Evolutionary conservation across 148 eudicot species (phyloP), one percentile per base, ranked within the genome.

Genomic region (Rhododendron simsii): DNA sequence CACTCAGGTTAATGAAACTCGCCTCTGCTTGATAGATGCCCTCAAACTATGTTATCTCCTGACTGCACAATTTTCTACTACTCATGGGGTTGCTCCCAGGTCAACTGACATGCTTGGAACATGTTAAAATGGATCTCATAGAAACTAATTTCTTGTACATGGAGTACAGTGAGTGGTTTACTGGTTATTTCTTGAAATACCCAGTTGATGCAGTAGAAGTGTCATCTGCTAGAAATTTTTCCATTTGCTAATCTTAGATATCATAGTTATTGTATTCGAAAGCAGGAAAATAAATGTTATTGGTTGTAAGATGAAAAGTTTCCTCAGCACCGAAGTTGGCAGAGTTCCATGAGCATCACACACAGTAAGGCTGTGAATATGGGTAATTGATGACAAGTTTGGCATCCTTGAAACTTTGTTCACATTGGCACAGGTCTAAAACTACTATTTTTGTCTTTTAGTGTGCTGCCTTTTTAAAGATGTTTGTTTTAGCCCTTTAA

Each of bases 61-160:
- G 61, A 80, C 21, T 80, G 61, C 8, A 26, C 20, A 48, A 47
- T 80, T 44, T 41, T 11, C 28, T 45, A n/a, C 57, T 28, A 55
- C 18, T 80, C 4, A 7, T 80, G 13, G 33, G 9, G 61, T 80
- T 50, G 51, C 53, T 23, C 50, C n/a, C 2, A 78, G 81, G 18
- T 78, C 33, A 78, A 78, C 33, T 78, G 81, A 80, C 61, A 26
- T 80, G 82, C 82, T 80, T 16, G 39, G 61, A 50, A 80, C 82
- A 80, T 50, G 59, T 26, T 13, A 48, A 50, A 78, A 28, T 50
- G 33, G 39, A 80, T 50, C 11, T 5, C 18, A 2, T 45, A 10
- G 33, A 45, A 9, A 26, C 4, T 47, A 45, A 80, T 80, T 28
- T 80, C 61, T 50, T 50, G 61, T 80, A 44, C 50, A 50, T 48